Percentiles rank a stretch among this genome's conserved stretches.
Conservation (phyloP, 1,284 basidiomycete genomes). For the Ceratobasidium sp. region DNA sequence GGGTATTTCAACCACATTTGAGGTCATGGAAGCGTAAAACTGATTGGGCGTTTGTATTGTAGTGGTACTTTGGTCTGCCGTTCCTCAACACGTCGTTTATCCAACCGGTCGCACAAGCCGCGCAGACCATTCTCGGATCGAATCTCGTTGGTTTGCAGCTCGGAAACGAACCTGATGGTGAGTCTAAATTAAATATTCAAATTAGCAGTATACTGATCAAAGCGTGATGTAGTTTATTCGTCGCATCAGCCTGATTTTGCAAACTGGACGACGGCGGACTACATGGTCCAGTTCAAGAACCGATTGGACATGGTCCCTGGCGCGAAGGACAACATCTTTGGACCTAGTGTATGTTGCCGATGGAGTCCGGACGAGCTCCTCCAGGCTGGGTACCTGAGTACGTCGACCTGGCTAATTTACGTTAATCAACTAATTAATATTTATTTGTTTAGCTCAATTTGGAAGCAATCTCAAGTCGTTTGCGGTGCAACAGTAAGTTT, state of each 20-base stretch:
- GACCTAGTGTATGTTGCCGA: slow-evolving; percentile 48
- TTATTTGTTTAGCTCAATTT: slow-evolving; percentile 50
- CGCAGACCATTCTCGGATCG: slow-evolving; percentile 64
- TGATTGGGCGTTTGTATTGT: slow-evolving; percentile 52
- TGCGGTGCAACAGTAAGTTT: slow-evolving; percentile 62
- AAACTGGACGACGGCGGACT: neutral
- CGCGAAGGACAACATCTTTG: slow-evolving; percentile 39
- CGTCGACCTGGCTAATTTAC: slow-evolving; percentile 52
- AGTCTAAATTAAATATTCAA: neutral
- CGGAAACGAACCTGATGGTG: slow-evolving; percentile 61
- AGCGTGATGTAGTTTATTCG: slow-evolving; percentile 3
- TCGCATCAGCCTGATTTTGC: slow-evolving; percentile 9
- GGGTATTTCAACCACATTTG: slow-evolving; percentile 51
- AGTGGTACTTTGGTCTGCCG: slow-evolving; percentile 46
- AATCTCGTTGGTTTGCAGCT: slow-evolving; percentile 60
- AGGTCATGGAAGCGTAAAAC: neutral
- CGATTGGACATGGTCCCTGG: slow-evolving; percentile 10
- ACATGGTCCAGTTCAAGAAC: slow-evolving; percentile 11
- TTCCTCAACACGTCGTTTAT: slow-evolving; percentile 61
- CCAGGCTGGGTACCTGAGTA: slow-evolving; percentile 58
- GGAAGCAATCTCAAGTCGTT: slow-evolving; percentile 56
- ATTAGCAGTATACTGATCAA: neutral
- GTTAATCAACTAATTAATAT: slow-evolving; percentile 57
- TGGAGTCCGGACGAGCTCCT: slow-evolving; percentile 31
- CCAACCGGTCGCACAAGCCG: slow-evolving; percentile 59